Evolutionary conservation across 139 green algal species (phyloP).

Genomic region (Coelastrella sp.): DNA sequence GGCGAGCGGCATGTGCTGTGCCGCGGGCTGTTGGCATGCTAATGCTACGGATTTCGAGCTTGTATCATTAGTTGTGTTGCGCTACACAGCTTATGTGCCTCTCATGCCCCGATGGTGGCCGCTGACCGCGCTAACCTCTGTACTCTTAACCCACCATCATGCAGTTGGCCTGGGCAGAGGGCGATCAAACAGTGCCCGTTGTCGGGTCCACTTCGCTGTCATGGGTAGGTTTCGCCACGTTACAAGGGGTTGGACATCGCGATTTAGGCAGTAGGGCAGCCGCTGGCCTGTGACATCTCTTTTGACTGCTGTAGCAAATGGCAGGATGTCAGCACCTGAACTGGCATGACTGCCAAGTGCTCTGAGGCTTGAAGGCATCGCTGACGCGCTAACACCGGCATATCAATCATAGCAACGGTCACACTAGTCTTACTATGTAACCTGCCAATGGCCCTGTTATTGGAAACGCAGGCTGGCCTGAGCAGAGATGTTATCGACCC

Average conservation of each 20-base stretch:
- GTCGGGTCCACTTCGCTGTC: neutral
- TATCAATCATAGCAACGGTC: neutral
- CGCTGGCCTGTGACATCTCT: too few species aligned
- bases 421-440: neutral
- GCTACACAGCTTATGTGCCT: too few species aligned
- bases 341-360: neutral
- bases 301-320: too few species aligned
- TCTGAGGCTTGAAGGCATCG: neutral
- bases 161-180: neutral
- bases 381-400: neutral
- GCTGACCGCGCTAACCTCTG: too few species aligned
- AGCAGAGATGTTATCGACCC: constrained; percentile 2
- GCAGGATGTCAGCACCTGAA: neutral
- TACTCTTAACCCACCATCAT: neutral
- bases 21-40: too few species aligned
- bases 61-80: too few species aligned
- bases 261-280: too few species aligned
- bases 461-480: neutral
- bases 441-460: neutral
- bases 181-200: neutral
- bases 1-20: too few species aligned
- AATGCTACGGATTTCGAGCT: too few species aligned
- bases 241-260: neutral
- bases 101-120: too few species aligned
- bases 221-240: neutral